phyloP scores from a whole-genome alignment of 108 stramenopile species.

The Skeletonema menzelii region DNA sequence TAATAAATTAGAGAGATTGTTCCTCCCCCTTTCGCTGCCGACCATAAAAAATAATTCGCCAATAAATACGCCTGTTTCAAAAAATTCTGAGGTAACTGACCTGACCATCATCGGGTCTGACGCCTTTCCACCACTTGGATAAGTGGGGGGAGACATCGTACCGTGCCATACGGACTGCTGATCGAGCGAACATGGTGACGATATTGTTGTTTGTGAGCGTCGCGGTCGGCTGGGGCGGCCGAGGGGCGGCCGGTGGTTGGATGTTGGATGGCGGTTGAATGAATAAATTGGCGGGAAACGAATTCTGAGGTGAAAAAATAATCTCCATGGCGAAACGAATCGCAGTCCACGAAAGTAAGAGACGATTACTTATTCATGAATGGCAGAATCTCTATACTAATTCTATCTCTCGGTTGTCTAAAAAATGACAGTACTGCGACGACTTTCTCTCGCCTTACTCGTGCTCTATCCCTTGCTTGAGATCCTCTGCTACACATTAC shows the following conservation, averaged over 20 bases:
- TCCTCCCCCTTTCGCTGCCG: conserved; percentile 1
- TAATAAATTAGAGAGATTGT: background rate
- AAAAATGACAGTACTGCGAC: background rate
- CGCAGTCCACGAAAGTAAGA: too few relatives aligned
- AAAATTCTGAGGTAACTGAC: conserved; percentile 43
- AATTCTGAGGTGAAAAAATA: too few relatives aligned
- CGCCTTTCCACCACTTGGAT: conserved; percentile 79
- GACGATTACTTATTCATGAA: background rate
- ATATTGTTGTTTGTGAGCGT: too few relatives aligned
- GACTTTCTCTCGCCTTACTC: background rate
- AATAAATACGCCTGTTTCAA: background rate
- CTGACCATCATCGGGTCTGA: conserved; percentile 76
- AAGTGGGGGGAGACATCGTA: conserved; percentile 68
- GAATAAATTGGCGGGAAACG: too few relatives aligned
- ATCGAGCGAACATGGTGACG: conserved; percentile 7
- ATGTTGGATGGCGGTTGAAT: too few relatives aligned
- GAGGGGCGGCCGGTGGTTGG: too few relatives aligned
- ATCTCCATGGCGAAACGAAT: too few relatives aligned
- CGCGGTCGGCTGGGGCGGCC: too few relatives aligned
- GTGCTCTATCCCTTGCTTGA: conserved; percentile 22
- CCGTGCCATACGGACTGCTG: conserved; percentile 40
- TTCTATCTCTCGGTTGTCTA: conserved; percentile 38
- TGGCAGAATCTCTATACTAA: background rate
- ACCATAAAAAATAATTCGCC: conserved; percentile 10
- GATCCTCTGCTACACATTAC: conserved; percentile 16